Evolutionary conservation across 345 rosid genomes (phyloP).

Genomic region (Hibiscus mutabilis): DNA sequence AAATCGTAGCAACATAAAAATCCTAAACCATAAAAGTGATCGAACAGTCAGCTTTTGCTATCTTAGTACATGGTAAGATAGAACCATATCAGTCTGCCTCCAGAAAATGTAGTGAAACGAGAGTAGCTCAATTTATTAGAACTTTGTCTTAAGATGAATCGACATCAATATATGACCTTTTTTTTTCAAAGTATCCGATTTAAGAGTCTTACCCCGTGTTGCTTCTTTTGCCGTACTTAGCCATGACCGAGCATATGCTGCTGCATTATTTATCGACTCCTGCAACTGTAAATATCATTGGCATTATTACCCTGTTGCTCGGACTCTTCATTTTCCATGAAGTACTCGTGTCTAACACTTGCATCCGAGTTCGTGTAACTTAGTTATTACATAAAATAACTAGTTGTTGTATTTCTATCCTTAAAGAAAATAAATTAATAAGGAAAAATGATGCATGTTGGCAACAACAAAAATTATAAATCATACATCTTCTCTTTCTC

Average conservation of each 20-base stretch:
- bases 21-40: neutral
- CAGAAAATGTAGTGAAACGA: neutral
- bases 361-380: no score
- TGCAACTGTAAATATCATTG: constrained; percentile 48
- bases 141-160: neutral
- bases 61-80: neutral
- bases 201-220: constrained; percentile 43
- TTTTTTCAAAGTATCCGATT: neutral
- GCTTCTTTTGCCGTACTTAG: constrained; percentile 59
- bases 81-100: neutral
- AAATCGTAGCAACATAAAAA: neutral
- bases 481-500: constrained; percentile 50
- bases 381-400: neutral
- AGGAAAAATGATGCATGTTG: neutral
- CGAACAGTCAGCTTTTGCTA: neutral
- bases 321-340: no score
- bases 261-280: constrained; percentile 52
- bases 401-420: neutral
- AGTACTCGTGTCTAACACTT: no score
- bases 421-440: neutral
- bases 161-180: no score
- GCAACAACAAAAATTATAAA: neutral
- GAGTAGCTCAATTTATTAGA: neutral
- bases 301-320: neutral
- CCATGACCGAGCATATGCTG: constrained; percentile 65